phyloP scores from a whole-genome alignment of 2,329 filamentous ascomycete genomes.

The Pseudogymnoascus sp. region DNA sequence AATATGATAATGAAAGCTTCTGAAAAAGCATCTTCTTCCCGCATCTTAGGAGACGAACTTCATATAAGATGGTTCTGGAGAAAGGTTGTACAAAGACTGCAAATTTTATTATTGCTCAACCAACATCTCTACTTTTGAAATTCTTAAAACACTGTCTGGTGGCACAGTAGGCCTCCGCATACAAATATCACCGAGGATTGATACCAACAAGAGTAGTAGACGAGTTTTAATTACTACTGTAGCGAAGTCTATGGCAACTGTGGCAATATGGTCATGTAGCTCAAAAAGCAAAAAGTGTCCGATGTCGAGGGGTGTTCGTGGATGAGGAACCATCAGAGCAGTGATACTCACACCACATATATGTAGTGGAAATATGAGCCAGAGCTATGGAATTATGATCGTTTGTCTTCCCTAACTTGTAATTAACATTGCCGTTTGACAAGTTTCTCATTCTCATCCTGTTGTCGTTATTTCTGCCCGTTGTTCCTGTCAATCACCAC shows the following conservation, averaged over 20 bases:
- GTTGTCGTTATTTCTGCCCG: neutral
- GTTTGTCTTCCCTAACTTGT: neutral
- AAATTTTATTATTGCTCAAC: neutral
- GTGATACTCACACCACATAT: neutral
- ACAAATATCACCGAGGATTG: neutral
- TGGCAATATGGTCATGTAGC: neutral
- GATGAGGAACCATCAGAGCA: neutral
- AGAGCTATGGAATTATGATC: neutral
- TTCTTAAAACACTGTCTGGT: neutral
- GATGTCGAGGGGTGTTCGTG: neutral
- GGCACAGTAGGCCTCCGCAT: neutral
- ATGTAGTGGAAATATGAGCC: neutral
- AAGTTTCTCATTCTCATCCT: neutral
- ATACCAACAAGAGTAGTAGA: neutral
- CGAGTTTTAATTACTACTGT: no score
- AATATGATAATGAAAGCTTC: neutral
- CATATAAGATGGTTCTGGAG: neutral
- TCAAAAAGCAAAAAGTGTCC: neutral
- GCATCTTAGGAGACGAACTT: neutral
- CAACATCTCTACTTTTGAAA: neutral
- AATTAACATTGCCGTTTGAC: neutral
- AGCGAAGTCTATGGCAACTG: neutral
- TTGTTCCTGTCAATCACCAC: neutral
- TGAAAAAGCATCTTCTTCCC: neutral
- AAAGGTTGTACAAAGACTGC: neutral